Evolutionary conservation across 306 rosid genomes (phyloP), one percentile per base, ranked within the genome.

Genomic region (Arachis stenosperma): DNA sequence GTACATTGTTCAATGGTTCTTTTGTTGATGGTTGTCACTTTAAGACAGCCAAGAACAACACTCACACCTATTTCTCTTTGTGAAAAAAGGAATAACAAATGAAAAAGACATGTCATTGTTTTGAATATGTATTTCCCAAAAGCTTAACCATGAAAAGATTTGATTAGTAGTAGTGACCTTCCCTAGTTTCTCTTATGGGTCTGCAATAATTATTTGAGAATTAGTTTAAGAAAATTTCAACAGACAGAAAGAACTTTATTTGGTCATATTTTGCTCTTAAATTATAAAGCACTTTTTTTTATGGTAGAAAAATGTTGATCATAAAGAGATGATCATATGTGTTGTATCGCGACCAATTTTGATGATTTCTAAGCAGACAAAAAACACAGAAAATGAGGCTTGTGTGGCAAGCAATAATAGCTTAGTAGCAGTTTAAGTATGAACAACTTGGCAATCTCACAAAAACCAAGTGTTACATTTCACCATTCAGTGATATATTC

Each of bases 391-490:
- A 72, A 70, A 66, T 72, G 55, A 77, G 83, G 67, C 81, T 79
- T 86, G 8, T 77, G 79, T 12, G 81, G 61, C 44, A 84, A 89
- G 90, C 75, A 83, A 81, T 41, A 63, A 37, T 53, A 75, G 55
- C 58, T 71, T 74, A 67, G 29, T 65, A 61, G 70, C 47, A 61
- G 65, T 81, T 79, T 66, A 22, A 75, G 78, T 56, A 75, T 81
- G 67, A 79, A 91, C 79, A 84, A 86, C 69, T 91, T 86, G 90
- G 84, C 88, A 83, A 30, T 78, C 75, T 58, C 40, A 63, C 53
- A 84, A 9, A 50, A 59, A 47, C 70, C 75, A 78, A 83, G 86
- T 81, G 79, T 79, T 50, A 50, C 55, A 50, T 50, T 13, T 12
- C 51, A 48, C n/a, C 54, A 48, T 48, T n/a, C 10, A 48, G 10